Percentiles rank a stretch among this genome's conserved stretches.
Evolutionary conservation across 2,329 filamentous ascomycete genomes (phyloP).

Genomic region (Cladophialophora yegresii): DNA sequence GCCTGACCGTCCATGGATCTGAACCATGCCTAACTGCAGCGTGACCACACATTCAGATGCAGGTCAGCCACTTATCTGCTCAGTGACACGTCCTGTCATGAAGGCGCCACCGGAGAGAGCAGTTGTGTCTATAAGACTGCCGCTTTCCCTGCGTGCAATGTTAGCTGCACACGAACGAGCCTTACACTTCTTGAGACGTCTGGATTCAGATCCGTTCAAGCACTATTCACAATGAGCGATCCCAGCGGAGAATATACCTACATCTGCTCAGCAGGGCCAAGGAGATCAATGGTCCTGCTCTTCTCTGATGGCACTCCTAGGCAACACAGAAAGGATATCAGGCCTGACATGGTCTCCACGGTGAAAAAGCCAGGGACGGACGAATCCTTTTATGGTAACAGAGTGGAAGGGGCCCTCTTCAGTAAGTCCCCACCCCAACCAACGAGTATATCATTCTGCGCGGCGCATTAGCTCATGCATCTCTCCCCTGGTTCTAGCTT

Average conservation of each 20-base stretch:
- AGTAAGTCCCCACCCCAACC: background rate
- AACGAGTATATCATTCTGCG: background rate
- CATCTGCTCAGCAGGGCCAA: background rate
- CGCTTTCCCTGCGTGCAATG: background rate
- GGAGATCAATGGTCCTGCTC: background rate
- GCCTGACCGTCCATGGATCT: background rate
- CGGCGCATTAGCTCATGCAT: background rate
- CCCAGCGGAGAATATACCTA: conserved; percentile 1
- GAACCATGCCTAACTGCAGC: background rate
- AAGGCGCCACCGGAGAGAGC: background rate
- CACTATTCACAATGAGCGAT: background rate
- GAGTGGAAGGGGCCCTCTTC: background rate
- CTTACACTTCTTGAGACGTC: background rate
- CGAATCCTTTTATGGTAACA: background rate
- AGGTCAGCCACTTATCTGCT: background rate
- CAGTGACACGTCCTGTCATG: background rate
- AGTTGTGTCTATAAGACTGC: background rate
- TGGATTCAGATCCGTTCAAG: background rate
- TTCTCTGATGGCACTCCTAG: background rate
- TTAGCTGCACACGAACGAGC: background rate
- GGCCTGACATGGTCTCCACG: background rate
- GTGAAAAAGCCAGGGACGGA: background rate
- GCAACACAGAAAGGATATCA: background rate
- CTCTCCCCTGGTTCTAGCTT: background rate
- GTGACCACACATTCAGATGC: background rate